Conservation (phyloP, 495 filamentous ascomycete genomes). For the Echria macrotheca region DNA sequence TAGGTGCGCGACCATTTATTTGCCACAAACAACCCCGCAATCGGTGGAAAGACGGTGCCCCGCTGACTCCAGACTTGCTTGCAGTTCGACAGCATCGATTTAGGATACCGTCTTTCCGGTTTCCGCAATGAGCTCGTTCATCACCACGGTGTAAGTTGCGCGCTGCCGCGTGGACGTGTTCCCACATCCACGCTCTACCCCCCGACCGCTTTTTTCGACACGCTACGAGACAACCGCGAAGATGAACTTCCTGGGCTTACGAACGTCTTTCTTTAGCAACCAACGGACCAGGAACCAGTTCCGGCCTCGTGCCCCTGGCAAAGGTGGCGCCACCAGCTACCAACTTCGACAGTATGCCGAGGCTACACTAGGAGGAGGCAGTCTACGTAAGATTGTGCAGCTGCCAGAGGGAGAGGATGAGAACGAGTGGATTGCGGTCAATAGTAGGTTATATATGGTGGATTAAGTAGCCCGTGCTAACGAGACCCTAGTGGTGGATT, state of each 20-base stretch:
- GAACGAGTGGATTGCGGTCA: slow-evolving; percentile 97
- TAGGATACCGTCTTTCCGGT: neutral
- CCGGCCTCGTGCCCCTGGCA: slow-evolving; percentile 79
- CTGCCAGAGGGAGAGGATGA: slow-evolving; percentile 94
- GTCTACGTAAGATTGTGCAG: slow-evolving; percentile 91
- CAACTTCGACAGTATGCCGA: slow-evolving; percentile 97
- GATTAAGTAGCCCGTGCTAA: slow-evolving; percentile 8
- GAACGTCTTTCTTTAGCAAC: slow-evolving; percentile 57
- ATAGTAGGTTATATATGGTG: slow-evolving; percentile 51
- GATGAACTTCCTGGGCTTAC: too few species aligned
- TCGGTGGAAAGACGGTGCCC: slow-evolving; percentile 13
- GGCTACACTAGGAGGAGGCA: slow-evolving; percentile 90
- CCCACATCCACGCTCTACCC: too few species aligned
- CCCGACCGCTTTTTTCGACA: too few species aligned
- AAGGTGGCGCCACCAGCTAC: slow-evolving; percentile 84
- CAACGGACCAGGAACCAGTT: slow-evolving; percentile 85
- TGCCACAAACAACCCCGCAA: neutral
- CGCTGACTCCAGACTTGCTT: slow-evolving; percentile 21
- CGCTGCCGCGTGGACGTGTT: too few species aligned
- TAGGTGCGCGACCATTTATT: neutral
- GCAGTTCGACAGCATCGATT: slow-evolving; percentile 24
- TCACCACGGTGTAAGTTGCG: slow-evolving; percentile 35
- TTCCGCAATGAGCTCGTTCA: slow-evolving; percentile 31
- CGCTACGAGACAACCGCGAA: too few species aligned
- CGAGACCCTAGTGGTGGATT: slow-evolving; percentile 77